Evolutionary conservation across 1,284 basidiomycete genomes (phyloP), one percentile per base, ranked within the genome.

Genomic region (Anthracocystis walkeri): DNA sequence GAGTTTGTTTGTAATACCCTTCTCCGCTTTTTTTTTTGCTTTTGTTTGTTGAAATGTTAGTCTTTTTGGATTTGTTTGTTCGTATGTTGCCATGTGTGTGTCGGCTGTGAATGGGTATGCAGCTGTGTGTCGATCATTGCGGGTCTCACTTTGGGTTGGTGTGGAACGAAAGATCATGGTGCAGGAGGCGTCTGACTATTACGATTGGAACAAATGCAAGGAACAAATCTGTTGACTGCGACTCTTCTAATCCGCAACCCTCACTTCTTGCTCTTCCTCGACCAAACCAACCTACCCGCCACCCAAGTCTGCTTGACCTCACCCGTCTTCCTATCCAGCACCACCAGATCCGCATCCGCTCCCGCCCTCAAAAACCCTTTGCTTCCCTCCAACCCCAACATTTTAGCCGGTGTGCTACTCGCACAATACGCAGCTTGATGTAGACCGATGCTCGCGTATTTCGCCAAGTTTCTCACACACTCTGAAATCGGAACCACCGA

Each of bases 371-470:
- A 87, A 21, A 91, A 91, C 23, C 94, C 94, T 86, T 94, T 95
- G 72, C 85, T 88, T 66, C 88, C 85, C 80, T 92, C 91, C 67
- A 95, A 59, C 3, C 92, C 90, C 18, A 95, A 88, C 83, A 92
- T 91, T 89, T 89, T 90, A 0, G 93, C 93, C 8, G 94, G 92
- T 78, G 92, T 92, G 80, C 88, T 90, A 0, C 92, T 94, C 21
- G 92, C 93, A 81, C 93, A 94, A 70, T 90, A 90, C 82, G 95
- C 90, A 14, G 94, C 92, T 82, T 93, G 89, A 27, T 91, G 90
- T 14, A 96, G 86, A 23, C 92, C 90, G 79, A 92, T 92, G 14
- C 90, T 91, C 0, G 93, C 93, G 85, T 93, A 96, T 38, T 87
- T 87, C 23, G 90, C 89, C 78, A 96, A 92, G 86, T 95, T 95